These are phyloP conservation scores for Chamaecyparis obtusa DNA, from an alignment of 75 land plant genomes.

Conservation along the genomic window DNA sequence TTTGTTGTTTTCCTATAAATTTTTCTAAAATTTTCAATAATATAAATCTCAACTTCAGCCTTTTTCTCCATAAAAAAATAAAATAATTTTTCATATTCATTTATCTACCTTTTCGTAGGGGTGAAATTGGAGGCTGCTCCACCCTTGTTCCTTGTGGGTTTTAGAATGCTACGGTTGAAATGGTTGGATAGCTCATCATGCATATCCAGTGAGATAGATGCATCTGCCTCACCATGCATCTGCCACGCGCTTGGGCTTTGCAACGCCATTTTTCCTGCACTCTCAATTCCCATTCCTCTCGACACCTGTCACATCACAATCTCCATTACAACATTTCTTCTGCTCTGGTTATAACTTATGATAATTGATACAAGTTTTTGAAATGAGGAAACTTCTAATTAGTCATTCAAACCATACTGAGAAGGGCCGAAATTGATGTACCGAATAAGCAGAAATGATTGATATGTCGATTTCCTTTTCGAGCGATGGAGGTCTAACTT, in stretches of 20 bases:
- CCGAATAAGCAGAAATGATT: background rate
- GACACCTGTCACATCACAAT: background rate
- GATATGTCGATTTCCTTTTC: conserved; percentile 16
- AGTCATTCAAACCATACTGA: too few relatives aligned
- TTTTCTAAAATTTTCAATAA: too few relatives aligned
- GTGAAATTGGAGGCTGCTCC: conserved; percentile 21
- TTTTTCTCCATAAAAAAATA: too few relatives aligned
- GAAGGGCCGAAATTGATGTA: background rate
- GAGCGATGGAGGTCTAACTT: conserved; percentile 35
- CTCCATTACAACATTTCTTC: background rate
- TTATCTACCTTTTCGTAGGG: conserved; percentile 3
- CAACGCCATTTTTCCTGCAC: background rate
- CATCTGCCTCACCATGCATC: background rate
- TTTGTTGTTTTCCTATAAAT: too few relatives aligned
- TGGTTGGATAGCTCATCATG: background rate
- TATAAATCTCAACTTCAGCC: too few relatives aligned
- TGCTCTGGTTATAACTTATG: too few relatives aligned
- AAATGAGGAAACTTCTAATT: too few relatives aligned
- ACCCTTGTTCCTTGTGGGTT: conserved; percentile 17
- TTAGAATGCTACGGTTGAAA: conserved; percentile 37
- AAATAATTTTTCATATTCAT: background rate
- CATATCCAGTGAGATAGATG: conserved; percentile 5
- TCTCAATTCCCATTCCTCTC: background rate
- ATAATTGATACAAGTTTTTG: too few relatives aligned
- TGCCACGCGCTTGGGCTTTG: background rate